phyloP scores from a whole-genome alignment of 768 basidiomycete genomes.

The Psilocybe cyanescens region DNA sequence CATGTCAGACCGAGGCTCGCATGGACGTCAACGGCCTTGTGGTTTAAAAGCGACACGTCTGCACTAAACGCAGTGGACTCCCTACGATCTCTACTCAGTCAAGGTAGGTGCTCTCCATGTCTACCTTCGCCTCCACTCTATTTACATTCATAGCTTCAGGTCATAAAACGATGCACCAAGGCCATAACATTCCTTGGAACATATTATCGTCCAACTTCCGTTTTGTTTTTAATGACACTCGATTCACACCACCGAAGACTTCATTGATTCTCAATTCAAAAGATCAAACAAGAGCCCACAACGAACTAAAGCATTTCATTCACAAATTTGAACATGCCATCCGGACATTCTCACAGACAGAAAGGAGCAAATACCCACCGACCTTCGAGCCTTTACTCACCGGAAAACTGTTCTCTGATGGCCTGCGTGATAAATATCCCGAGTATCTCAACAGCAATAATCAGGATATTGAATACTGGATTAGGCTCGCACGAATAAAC shows the following conservation, averaged over 20 bases:
- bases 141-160: no score
- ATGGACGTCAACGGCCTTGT: no score
- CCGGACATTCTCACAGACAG: conserved; percentile 36
- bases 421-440: conserved; percentile 30
- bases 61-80: no score
- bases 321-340: conserved; percentile 31
- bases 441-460: conserved; percentile 31
- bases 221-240: conserved; percentile 33
- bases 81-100: no score
- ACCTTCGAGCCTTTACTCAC: conserved; percentile 14
- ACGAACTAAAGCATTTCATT: conserved; percentile 37
- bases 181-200: conserved; percentile 44
- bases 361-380: conserved; percentile 35
- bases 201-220: conserved; percentile 35
- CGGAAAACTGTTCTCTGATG: conserved; percentile 34
- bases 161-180: conserved; percentile 37
- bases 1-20: no score
- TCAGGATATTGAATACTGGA: conserved; percentile 39
- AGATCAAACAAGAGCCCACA: conserved; percentile 14
- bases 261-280: conserved; percentile 27
- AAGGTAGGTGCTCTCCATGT: no score
- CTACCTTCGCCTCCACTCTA: no score
- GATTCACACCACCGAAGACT: conserved; percentile 29
- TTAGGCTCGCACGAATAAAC: conserved; percentile 12
- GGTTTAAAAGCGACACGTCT: no score